Evolutionary conservation across 164 flowering plant genomes (phyloP), one percentile per base, ranked within the genome.

Genomic region (Pachysandra terminalis): DNA sequence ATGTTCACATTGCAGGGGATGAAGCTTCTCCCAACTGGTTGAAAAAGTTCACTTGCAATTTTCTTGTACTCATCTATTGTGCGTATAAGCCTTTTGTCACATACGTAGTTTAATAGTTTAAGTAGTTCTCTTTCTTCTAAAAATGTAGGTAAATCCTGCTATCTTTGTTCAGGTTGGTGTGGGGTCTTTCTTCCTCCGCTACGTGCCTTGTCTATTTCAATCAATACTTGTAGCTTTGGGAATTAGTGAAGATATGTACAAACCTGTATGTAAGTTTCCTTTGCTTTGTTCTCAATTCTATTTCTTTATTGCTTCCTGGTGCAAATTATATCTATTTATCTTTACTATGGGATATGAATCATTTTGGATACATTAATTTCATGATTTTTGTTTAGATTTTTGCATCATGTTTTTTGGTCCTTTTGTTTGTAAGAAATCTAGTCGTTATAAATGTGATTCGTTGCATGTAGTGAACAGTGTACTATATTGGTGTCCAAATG

Each of bases 1-100:
- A 1, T 66, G 64, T 63, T 26, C 71, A 61, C n/a, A 51, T 75
- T 52, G 55, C 87, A 95, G 98, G 98, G 98, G 62, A 95, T 95
- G 98, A 95, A 79, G 86, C 82, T 90, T 77, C 93, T 95, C 26
- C 98, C 98, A 63, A 84, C 90, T 67, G 96, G 98, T 61, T 80
- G 90, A 71, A 89, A 73, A 80, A 86, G 63, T 75, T 87, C 97
- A 14, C 82, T 95, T 12, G 96, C 83, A 19, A 76, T 95, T 45
- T 79, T 90, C 70, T 15, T 92, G 16, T 90, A 89, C 77, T 82
- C 96, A 32, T 87, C 81, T 59, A 55, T 80, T 61, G 98, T 95
- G 74, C 66, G 97, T 81, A 66, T 65, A 61, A 26, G 55, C 26
- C 17, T 62, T 70, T 14, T 41, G 19, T 10, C 59, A 0, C 21